Evolutionary conservation across 164 flowering plant genomes (phyloP), one percentile per base, ranked within the genome.

Genomic region (Kalanchoe fedtschenkoi): DNA sequence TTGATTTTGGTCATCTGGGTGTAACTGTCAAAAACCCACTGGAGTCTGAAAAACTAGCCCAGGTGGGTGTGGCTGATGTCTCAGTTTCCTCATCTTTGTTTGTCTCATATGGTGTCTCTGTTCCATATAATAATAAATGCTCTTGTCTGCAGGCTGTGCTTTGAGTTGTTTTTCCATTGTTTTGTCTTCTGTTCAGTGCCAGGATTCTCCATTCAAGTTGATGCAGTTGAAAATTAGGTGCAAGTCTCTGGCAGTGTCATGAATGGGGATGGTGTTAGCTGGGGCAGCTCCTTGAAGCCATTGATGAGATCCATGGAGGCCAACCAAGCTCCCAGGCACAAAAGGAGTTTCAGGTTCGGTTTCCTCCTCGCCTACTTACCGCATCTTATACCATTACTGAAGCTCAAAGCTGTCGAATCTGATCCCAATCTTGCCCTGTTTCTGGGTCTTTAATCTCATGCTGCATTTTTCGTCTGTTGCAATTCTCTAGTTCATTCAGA

Each of bases 251-350:
- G 51, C 26, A 10, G 22, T 2, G 51, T 5, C 21, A 44, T 44
- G 51, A 44, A 65, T 69, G 62, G 72, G 77, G 75, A 65, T 61
- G 81, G 61, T 60, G 51, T 56, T 30, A 70, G 66, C 59, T 66
- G 71, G 67, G 72, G 65, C 62, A 73, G 43, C 70, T 69, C 72
- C 61, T 69, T 67, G 65, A 63, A 73, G 71, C 73, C 67, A 62
- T 70, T 69, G 6, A 70, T 68, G 54, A 60, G 71, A 38, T 71
- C 70, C 62, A 63, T 73, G 72, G 82, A 71, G 66, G 64, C n/a
- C n/a, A n/a, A 21, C 53, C 54, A 56, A 62, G 53, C 63, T 65
- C 64, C 85, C 71, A 67, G 62, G 32, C 82, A 83, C 69, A 51
- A 13, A 51, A 51, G 56, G 56, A 15, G 32, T 51, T 2, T n/a